A percentile compares a stretch with the other conserved stretches of the same genome.
phyloP scores from a whole-genome alignment of 2,329 filamentous ascomycete genomes.

The Fusarium veterinarium region DNA sequence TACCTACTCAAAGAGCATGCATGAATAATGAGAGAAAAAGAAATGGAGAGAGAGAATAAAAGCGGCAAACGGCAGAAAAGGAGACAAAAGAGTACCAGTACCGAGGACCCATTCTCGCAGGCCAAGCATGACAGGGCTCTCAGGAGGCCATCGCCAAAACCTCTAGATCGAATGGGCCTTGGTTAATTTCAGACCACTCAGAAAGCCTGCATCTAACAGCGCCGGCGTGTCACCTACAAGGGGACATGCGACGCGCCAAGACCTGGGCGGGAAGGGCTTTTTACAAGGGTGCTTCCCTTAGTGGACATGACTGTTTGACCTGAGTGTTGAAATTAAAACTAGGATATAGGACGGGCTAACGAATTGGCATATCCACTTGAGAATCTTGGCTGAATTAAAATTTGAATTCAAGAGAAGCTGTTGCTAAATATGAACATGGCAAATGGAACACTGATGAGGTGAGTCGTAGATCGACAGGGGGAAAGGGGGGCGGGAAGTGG shows the following conservation, averaged over 20 bases:
- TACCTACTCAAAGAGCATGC: conserved; percentile 6
- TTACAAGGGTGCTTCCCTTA: neutral
- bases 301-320: too few species aligned
- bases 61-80: conserved; percentile 18
- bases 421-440: conserved; percentile 25
- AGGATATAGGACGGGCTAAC: conserved; percentile 8
- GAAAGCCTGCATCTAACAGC: neutral
- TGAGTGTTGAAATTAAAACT: conserved; percentile 5
- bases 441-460: conserved; percentile 9
- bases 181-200: conserved; percentile 25
- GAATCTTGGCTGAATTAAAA: neutral
- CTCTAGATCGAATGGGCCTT: conserved; percentile 12
- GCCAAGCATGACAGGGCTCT: conserved; percentile 8
- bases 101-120: conserved; percentile 39
- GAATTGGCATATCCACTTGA: conserved; percentile 11
- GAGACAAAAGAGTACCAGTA: conserved; percentile 6
- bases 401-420: conserved; percentile 3
- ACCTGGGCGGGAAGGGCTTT: conserved; percentile 32
- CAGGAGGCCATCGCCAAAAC: conserved; percentile 43
- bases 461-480: conserved; percentile 24
- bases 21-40: conserved; percentile 3
- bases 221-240: conserved; percentile 4
- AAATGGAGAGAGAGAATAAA: neutral
- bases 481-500: neutral
- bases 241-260: conserved; percentile 29